A percentile compares a stretch with the other conserved stretches of the same genome.
Conservation (phyloP, 1,284 basidiomycete genomes). For the Ustilago shanxiensis region DNA sequence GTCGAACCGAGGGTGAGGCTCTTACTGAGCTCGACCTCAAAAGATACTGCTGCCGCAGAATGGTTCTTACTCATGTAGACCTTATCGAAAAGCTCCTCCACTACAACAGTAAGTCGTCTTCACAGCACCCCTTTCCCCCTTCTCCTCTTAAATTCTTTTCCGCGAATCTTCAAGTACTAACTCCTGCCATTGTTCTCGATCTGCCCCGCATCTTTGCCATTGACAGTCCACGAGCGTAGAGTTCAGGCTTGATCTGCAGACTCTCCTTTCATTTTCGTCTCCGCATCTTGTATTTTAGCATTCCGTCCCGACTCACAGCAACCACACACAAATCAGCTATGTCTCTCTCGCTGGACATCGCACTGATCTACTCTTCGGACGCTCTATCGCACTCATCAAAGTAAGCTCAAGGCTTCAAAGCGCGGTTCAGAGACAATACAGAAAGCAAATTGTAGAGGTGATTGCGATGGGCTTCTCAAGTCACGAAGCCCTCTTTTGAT, state of each 20-base stretch:
- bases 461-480: not conserved
- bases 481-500: not conserved
- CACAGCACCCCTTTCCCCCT: not conserved
- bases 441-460: not conserved
- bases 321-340: not conserved
- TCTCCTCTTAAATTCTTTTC: not conserved
- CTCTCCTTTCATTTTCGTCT: not conserved
- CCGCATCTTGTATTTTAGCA: constrained; percentile 45
- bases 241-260: constrained; percentile 20
- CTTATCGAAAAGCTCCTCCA: constrained; percentile 94
- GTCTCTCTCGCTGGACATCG: too few relatives aligned
- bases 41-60: constrained; percentile 94
- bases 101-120: constrained; percentile 85
- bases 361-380: too few relatives aligned
- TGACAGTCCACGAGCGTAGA: constrained; percentile 47
- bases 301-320: constrained; percentile 9
- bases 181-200: too few relatives aligned
- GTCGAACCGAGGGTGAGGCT: constrained; percentile 79
- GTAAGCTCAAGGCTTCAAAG: not conserved
- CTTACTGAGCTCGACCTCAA: constrained; percentile 90
- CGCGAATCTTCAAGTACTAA: not conserved
- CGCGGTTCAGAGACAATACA: not conserved
- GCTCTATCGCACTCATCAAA: not conserved
- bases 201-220: not conserved
- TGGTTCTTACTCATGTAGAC: constrained; percentile 98